These are phyloP conservation scores for Cardamine chenopodiifolia DNA, from an alignment of 345 rosid genomes.

Conservation along the genomic window DNA sequence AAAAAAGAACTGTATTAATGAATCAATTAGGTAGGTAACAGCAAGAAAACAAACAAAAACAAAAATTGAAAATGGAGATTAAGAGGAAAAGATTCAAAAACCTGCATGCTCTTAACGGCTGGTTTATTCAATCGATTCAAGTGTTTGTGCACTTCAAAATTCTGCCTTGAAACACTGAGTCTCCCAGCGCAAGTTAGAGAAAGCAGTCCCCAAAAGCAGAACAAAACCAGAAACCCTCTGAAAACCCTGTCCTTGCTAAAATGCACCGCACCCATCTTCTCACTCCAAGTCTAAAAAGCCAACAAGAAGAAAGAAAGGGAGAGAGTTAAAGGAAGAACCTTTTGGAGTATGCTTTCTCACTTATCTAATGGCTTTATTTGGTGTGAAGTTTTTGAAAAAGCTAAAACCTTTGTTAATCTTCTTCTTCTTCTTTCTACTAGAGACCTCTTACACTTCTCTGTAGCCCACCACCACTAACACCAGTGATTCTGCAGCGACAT, in stretches of 20 bases:
- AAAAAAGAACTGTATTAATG: not conserved
- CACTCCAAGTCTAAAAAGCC: slow-evolving; percentile 1
- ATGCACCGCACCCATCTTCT: slow-evolving; percentile 45
- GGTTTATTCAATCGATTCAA: slow-evolving; percentile 89
- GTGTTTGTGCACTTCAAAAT: slow-evolving; percentile 75
- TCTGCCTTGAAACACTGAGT: slow-evolving; percentile 60
- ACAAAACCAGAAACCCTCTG: slow-evolving; percentile 43
- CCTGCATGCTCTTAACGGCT: slow-evolving; percentile 73
- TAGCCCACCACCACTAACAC: slow-evolving; percentile 47
- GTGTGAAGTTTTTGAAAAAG: slow-evolving; percentile 32
- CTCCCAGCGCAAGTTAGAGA: slow-evolving; percentile 62
- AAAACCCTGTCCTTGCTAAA: slow-evolving; percentile 42
- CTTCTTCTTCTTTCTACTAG: slow-evolving; percentile 21
- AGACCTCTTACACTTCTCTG: slow-evolving; percentile 26
- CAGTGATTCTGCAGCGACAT: slow-evolving; percentile 43
- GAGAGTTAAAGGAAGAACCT: slow-evolving; percentile 15
- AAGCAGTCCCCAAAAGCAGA: slow-evolving; percentile 54
- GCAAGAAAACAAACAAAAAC: slow-evolving; percentile 31
- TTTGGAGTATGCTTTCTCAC: slow-evolving; percentile 20
- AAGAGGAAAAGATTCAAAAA: not conserved
- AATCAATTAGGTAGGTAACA: not conserved
- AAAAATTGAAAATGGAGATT: not conserved
- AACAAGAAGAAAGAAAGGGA: slow-evolving; percentile 24
- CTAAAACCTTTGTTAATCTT: slow-evolving; percentile 33
- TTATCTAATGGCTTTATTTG: slow-evolving; percentile 31